Evolutionary conservation across 2,329 filamentous ascomycete genomes (phyloP), one percentile per base, ranked within the genome.

Genomic region (Thelonectria rubi): DNA sequence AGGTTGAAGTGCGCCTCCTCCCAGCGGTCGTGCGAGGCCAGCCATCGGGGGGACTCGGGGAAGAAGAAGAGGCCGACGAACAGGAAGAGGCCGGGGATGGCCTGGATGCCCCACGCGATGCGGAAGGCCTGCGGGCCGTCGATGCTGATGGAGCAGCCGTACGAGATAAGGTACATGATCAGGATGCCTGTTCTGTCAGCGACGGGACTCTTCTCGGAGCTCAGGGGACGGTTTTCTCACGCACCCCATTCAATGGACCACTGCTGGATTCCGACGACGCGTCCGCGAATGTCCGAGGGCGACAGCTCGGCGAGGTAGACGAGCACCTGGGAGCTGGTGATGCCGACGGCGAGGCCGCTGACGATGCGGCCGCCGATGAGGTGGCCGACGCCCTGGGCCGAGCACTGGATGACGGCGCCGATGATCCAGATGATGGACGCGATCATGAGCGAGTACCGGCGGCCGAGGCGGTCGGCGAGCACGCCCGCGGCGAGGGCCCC

Each of bases 241-340:
- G 45, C 50, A 68, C 76, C 76, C 75, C 76, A 91, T 65, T 90
- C 91, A 63, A 93, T 92, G 24, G 89, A 88, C 81, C 89, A 90
- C 74, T 93, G 90, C 74, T 93, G 90, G 45, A 86, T 84, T 54
- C 89, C 87, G 15, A 93, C 88, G 34, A 93, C 81, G 45, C 87
- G 83, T 15, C 89, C 89, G 64, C 89, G 84, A 64, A 77, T 81
- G 37, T 75, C 69, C 2, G 83, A 82, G 48, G 85, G 84, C 17
- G 88, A 86, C 30, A 91, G 81, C 72, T 91, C 89, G 20, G 87
- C 84, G 20, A 91, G 84, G 71, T 91, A 91, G 32, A 91, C 87
- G 3, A 88, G 87, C 2, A 89, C 88, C 70, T 90, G 87, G 3
- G 87, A 86, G 39, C 86, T 89, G 63, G 85, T 88, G 71, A 90